Percentiles rank a stretch among this genome's conserved stretches.
Conservation (phyloP, 2,329 filamentous ascomycete species). For the Saccharata proteae region DNA sequence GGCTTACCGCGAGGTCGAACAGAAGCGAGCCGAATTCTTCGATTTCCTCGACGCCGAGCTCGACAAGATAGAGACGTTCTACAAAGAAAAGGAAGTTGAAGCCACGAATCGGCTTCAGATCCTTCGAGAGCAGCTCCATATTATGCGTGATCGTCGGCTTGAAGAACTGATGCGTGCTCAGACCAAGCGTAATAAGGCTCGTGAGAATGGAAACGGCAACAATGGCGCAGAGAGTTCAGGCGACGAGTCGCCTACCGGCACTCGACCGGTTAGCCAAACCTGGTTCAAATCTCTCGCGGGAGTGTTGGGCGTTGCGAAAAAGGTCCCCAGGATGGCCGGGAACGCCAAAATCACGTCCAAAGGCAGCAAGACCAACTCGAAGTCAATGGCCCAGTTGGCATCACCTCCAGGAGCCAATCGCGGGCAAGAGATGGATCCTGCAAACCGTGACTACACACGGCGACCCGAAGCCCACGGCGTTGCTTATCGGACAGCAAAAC, state of each 20-base stretch:
- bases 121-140: slow-evolving; percentile 74
- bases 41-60: slow-evolving; percentile 72
- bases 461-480: slow-evolving; percentile 41
- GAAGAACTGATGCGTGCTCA: slow-evolving; percentile 52
- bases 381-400: too few relatives aligned
- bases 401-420: too few relatives aligned
- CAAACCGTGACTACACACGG: slow-evolving; percentile 31
- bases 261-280: slow-evolving; percentile 2
- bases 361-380: slow-evolving; percentile 4
- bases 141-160: slow-evolving; percentile 77
- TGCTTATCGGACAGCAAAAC: slow-evolving; percentile 75
- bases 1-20: slow-evolving; percentile 52
- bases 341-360: slow-evolving; percentile 1
- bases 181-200: slow-evolving; percentile 21
- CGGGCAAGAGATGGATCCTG: too few relatives aligned
- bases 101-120: slow-evolving; percentile 58
- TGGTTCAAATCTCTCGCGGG: slow-evolving; percentile 13
- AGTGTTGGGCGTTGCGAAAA: slow-evolving; percentile 25
- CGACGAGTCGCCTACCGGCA: too few relatives aligned
- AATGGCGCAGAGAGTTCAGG: too few relatives aligned
- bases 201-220: slow-evolving; percentile 13
- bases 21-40: slow-evolving; percentile 75
- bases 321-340: slow-evolving; percentile 12
- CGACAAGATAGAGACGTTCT: slow-evolving; percentile 85
- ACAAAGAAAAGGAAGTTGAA: slow-evolving; percentile 76